Percentiles rank a stretch among this genome's conserved stretches.
Conservation (phyloP, 306 rosid genomes). For the Inga laurina region DNA sequence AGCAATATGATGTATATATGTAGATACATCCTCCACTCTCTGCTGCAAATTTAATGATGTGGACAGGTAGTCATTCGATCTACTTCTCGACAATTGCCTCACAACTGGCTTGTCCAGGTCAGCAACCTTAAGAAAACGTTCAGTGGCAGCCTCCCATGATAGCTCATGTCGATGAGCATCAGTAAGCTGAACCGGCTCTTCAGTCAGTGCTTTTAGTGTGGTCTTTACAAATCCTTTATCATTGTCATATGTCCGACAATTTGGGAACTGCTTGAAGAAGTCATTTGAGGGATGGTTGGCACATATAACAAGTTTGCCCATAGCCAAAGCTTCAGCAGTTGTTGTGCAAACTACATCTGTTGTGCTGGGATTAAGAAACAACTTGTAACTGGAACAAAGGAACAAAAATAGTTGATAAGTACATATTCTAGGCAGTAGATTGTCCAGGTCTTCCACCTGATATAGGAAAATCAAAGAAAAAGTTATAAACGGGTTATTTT, state of each 20-base stretch:
- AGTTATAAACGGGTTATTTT: neutral
- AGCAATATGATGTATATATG: constrained; percentile 66
- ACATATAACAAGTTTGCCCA: constrained; percentile 85
- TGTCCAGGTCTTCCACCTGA: constrained; percentile 11
- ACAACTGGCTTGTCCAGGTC: constrained; percentile 51
- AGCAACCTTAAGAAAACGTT: constrained; percentile 65
- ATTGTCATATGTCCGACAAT: constrained; percentile 65
- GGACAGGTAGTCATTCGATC: constrained; percentile 54
- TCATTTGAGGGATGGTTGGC: constrained; percentile 91
- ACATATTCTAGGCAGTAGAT: constrained; percentile 23
- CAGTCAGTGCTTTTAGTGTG: constrained; percentile 57
- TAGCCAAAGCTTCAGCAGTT: constrained; percentile 83
- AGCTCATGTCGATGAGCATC: constrained; percentile 64
- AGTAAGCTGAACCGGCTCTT: constrained; percentile 66
- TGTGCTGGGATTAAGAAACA: constrained; percentile 95
- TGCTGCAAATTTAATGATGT: constrained; percentile 45
- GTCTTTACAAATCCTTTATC: constrained; percentile 60
- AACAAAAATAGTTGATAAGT: constrained; percentile 24
- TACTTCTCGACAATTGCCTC: constrained; percentile 32
- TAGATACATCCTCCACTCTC: constrained; percentile 63
- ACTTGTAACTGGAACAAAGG: constrained; percentile 64
- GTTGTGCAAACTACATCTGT: constrained; percentile 50
- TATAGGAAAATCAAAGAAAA: neutral
- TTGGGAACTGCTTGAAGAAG: constrained; percentile 94
- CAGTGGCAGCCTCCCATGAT: constrained; percentile 93